phyloP scores from a whole-genome alignment of 2,329 filamentous ascomycete species.

The Podosphaera leucotricha region DNA sequence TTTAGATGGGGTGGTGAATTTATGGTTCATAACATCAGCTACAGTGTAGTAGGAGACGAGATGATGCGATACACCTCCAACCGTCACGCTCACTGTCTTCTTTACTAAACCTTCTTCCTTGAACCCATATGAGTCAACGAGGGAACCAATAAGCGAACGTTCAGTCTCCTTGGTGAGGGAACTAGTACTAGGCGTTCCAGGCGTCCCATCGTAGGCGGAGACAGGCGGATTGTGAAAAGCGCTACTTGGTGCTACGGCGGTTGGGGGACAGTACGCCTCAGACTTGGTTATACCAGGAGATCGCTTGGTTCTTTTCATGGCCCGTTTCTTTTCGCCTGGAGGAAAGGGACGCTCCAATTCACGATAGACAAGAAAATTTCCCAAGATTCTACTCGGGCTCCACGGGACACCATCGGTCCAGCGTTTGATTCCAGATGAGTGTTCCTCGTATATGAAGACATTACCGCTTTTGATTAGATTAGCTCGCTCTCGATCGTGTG shows the following conservation, averaged over 20 bases:
- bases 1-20: constrained; percentile 32
- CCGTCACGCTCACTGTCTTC: constrained; percentile 71
- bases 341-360: constrained; percentile 93
- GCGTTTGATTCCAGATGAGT: constrained; percentile 72
- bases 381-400: constrained; percentile 85
- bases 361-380: constrained; percentile 88
- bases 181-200: constrained; percentile 3
- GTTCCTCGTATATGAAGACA: constrained; percentile 81
- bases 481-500: constrained; percentile 61
- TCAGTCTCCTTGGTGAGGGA: constrained; percentile 14
- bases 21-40: constrained; percentile 42
- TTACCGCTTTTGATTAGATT: constrained; percentile 62
- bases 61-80: constrained; percentile 55
- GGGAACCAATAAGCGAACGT: constrained; percentile 41
- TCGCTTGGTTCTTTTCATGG: constrained; percentile 42
- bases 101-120: constrained; percentile 65
- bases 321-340: constrained; percentile 65
- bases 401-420: constrained; percentile 86
- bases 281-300: constrained; percentile 13
- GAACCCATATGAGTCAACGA: constrained; percentile 79
- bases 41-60: constrained; percentile 75
- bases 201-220: constrained; percentile 4
- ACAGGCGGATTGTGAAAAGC: constrained; percentile 5
- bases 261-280: constrained; percentile 4
- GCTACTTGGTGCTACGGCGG: constrained; percentile 1